phyloP scores from a whole-genome alignment of 2,329 filamentous ascomycete species.

The Penicillium sp. region DNA sequence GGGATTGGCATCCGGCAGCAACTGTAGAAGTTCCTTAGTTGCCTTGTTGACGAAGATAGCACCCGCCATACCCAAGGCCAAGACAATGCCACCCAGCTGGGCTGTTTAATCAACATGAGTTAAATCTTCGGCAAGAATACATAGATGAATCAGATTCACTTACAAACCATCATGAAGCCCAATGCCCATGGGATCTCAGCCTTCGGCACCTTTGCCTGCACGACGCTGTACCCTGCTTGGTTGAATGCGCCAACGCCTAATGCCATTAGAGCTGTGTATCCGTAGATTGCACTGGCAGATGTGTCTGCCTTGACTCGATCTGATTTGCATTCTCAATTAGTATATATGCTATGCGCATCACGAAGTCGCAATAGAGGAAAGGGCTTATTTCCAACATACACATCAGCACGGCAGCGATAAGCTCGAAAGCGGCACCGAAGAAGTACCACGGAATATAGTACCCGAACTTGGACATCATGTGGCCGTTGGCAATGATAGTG shows the following conservation, averaged over 20 bases:
- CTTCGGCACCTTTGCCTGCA: too few relatives aligned
- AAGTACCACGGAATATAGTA: constrained; percentile 30
- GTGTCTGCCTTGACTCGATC: too few relatives aligned
- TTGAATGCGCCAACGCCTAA: too few relatives aligned
- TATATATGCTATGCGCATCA: constrained; percentile 21
- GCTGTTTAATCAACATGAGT: constrained; percentile 9
- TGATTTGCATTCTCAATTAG: not conserved
- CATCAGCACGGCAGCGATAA: not conserved
- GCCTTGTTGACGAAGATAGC: constrained; percentile 4
- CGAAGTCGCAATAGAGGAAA: constrained; percentile 12
- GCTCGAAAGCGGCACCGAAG: constrained; percentile 21
- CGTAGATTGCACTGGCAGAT: too few relatives aligned
- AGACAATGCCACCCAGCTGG: constrained; percentile 8
- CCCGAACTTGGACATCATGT: constrained; percentile 18
- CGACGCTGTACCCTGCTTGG: too few relatives aligned
- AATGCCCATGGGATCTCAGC: too few relatives aligned
- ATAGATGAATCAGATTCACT: constrained; percentile 1
- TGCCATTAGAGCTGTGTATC: too few relatives aligned
- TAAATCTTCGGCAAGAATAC: not conserved
- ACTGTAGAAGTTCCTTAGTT: too few relatives aligned
- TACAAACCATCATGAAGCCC: too few relatives aligned
- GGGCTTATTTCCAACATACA: too few relatives aligned
- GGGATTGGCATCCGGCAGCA: too few relatives aligned
- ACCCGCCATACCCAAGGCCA: constrained; percentile 14
- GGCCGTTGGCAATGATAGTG: constrained; percentile 20